These are phyloP conservation scores for Cyclotella baltica DNA, from an alignment of 108 stramenopile species.

Conservation along the genomic window DNA sequence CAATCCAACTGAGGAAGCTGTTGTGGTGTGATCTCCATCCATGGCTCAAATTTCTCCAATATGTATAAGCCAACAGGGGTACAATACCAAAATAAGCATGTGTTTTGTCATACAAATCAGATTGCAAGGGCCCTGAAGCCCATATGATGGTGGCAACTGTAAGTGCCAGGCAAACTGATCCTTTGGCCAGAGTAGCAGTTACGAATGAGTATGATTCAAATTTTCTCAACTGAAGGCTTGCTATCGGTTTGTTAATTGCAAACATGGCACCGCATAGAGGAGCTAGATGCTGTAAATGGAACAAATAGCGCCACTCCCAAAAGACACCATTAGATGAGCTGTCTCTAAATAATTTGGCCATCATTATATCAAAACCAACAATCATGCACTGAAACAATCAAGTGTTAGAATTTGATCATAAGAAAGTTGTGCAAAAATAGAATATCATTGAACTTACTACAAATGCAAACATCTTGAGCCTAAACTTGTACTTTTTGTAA, in stretches of 20 bases:
- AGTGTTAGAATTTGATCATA: background rate
- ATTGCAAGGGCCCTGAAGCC: conserved; percentile 59
- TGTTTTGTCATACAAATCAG: conserved; percentile 58
- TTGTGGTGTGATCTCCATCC: conserved; percentile 59
- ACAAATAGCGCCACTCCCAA: conserved; percentile 84
- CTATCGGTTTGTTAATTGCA: conserved; percentile 82
- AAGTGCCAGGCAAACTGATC: conserved; percentile 35
- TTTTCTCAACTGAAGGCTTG: conserved; percentile 47
- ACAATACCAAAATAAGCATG: conserved; percentile 84
- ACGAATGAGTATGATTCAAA: conserved; percentile 25
- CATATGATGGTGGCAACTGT: conserved; percentile 53
- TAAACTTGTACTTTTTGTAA: conserved; percentile 69
- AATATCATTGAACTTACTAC: conserved; percentile 24
- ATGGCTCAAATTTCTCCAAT: conserved; percentile 73
- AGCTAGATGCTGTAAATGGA: conserved; percentile 81
- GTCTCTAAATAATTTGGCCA: conserved; percentile 45
- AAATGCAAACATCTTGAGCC: conserved; percentile 66
- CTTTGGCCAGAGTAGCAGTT: conserved; percentile 55
- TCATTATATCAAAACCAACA: conserved; percentile 67
- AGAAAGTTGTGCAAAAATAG: conserved; percentile 24
- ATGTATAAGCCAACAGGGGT: conserved; percentile 74
- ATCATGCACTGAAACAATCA: conserved; percentile 40
- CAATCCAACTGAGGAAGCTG: conserved; percentile 68
- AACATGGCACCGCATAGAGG: conserved; percentile 81
- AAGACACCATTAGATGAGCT: conserved; percentile 50